phyloP scores from a whole-genome alignment of 1,284 basidiomycete species.

The Rhodofomes roseus region DNA sequence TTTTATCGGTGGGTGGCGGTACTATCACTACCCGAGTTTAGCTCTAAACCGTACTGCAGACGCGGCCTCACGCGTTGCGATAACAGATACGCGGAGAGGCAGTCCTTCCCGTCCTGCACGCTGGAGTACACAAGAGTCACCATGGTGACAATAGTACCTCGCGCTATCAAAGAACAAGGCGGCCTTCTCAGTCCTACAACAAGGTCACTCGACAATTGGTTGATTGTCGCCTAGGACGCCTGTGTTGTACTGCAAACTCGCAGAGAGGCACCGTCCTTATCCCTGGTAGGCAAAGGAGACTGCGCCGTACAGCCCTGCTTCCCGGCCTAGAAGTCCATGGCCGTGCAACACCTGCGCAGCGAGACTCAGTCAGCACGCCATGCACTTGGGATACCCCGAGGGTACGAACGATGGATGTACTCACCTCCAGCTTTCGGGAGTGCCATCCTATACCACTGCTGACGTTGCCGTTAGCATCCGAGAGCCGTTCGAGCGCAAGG shows the following conservation, averaged over 20 bases:
- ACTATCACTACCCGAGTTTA: background rate
- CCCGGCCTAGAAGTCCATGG: conserved; percentile 86
- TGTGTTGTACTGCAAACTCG: background rate
- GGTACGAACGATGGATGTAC: conserved; percentile 22
- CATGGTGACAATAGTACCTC: background rate
- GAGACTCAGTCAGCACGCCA: conserved; percentile 1
- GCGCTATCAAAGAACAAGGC: background rate
- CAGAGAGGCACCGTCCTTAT: conserved; percentile 30
- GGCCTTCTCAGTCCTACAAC: background rate
- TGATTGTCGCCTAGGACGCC: background rate
- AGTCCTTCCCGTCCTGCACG: too few species aligned
- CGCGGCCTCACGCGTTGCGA: too few species aligned
- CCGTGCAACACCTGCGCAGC: conserved; percentile 69
- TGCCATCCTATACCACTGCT: conserved; percentile 93
- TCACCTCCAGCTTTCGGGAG: conserved; percentile 94
- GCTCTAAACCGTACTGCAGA: background rate
- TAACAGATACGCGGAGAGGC: too few species aligned
- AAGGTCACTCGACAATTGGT: background rate
- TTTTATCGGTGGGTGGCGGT: background rate
- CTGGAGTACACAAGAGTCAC: too few species aligned
- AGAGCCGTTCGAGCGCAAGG: conserved; percentile 66
- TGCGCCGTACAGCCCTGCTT: conserved; percentile 91
- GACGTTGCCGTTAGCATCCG: conserved; percentile 84
- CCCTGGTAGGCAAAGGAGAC: conserved; percentile 90
- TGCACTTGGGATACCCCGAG: background rate